A percentile compares a stretch with the other conserved stretches of the same genome.
Evolutionary conservation across 192 early-diverging fungal genomes (phyloP).

Genomic region (Backusella psychrophila): DNA sequence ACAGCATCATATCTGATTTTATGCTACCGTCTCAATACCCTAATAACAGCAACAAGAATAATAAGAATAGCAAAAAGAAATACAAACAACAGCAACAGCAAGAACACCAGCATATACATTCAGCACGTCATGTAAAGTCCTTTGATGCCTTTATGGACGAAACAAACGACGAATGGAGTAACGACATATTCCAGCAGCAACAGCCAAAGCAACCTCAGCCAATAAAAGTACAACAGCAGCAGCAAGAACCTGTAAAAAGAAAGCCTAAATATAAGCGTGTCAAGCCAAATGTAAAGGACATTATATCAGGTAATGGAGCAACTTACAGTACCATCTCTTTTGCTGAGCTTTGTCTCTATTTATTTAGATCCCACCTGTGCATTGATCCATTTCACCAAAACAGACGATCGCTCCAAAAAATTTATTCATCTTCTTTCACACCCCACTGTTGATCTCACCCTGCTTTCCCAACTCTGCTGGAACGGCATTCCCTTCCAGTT

Average conservation of each 20-base stretch:
- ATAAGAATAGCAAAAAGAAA: neutral
- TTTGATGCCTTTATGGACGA: slow-evolving; percentile 38
- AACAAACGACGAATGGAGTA: slow-evolving; percentile 46
- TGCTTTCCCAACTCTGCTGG: slow-evolving; percentile 87
- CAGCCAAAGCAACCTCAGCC: neutral
- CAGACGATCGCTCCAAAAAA: slow-evolving; percentile 35
- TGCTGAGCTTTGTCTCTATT: neutral
- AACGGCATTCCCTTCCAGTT: slow-evolving; percentile 86
- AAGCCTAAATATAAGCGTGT: slow-evolving; percentile 10
- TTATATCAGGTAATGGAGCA: slow-evolving; percentile 1
- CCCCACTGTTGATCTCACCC: slow-evolving; percentile 69
- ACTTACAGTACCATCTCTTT: neutral
- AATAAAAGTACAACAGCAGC: neutral
- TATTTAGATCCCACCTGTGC: neutral
- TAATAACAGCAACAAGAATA: neutral
- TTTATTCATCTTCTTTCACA: slow-evolving; percentile 48
- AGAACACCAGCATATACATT: neutral
- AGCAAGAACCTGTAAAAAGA: slow-evolving; percentile 10
- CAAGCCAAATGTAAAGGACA: slow-evolving; percentile 13
- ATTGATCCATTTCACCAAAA: neutral
- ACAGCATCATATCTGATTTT: neutral
- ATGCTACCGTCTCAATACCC: slow-evolving; percentile 3
- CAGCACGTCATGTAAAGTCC: slow-evolving; percentile 19
- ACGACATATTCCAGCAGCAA: slow-evolving; percentile 16
- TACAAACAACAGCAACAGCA: neutral